Percentiles rank a stretch among this genome's conserved stretches.
These are phyloP conservation scores for Emmonsiellopsis sp. DNA, from an alignment of 2,329 filamentous ascomycete species.

Conservation along the genomic window DNA sequence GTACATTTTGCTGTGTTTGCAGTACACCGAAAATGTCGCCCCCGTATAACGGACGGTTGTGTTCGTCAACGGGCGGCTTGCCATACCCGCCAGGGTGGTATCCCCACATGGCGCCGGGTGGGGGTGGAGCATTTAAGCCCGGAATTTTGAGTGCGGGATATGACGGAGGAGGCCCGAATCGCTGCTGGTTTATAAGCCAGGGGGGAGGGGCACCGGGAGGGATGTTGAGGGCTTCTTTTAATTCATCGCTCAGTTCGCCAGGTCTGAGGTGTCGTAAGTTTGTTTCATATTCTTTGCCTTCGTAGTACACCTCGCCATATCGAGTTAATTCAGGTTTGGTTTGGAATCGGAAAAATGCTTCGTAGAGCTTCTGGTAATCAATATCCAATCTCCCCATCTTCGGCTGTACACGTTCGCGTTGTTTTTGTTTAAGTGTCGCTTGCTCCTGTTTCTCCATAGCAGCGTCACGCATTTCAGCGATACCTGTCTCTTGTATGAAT, in stretches of 20 bases:
- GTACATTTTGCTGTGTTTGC: slow-evolving; percentile 50
- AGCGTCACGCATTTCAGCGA: slow-evolving; percentile 95
- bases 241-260: slow-evolving; percentile 77
- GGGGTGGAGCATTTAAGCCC: slow-evolving; percentile 86
- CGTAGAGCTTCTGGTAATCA: slow-evolving; percentile 96
- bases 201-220: slow-evolving; percentile 85
- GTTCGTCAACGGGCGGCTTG: slow-evolving; percentile 89
- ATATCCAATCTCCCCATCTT: slow-evolving; percentile 98
- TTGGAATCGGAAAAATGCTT: slow-evolving; percentile 96
- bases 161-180: slow-evolving; percentile 83
- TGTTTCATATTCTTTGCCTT: slow-evolving; percentile 96
- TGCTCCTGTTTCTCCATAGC: slow-evolving; percentile 92
- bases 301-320: slow-evolving; percentile 98
- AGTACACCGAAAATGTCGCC: slow-evolving; percentile 87
- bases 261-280: slow-evolving; percentile 84
- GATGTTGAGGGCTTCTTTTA: slow-evolving; percentile 90
- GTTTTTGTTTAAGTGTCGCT: slow-evolving; percentile 86
- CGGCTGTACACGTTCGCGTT: slow-evolving; percentile 83
- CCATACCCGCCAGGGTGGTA: slow-evolving; percentile 94
- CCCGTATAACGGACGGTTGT: slow-evolving; percentile 81
- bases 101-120: slow-evolving; percentile 82
- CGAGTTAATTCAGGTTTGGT: slow-evolving; percentile 89
- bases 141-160: slow-evolving; percentile 94
- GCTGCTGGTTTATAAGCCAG: slow-evolving; percentile 95
- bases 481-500: slow-evolving; percentile 95